Evolutionary conservation across 352 stramenopile genomes (phyloP), one percentile per base, ranked within the genome.

Genomic region (Pythium chondricola): DNA sequence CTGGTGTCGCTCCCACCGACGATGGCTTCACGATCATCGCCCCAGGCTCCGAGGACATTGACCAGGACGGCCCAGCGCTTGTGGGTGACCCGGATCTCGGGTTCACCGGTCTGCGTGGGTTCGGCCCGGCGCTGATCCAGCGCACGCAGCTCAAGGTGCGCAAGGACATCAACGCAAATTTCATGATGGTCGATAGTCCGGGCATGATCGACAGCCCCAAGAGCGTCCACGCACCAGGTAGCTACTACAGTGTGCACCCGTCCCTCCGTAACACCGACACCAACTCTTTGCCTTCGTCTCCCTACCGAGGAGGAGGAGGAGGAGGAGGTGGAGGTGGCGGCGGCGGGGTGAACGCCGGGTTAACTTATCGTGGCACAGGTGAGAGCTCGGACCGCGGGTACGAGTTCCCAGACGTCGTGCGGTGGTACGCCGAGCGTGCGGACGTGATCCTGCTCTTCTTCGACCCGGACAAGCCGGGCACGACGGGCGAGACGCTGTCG

Each of bases 391-490:
- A 93, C 63, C 78, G 95, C 33, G 97, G 95, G 36, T 99, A 99
- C 69, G 94, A 99, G 67, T 99, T 99, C 71, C 84, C 95, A 0
- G 77, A 96, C 46, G 95, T 98, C 17, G 88, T 98, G 33, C 79
- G 85, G 47, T 99, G 97, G 97, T 99, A 99, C 67, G 96, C 97
- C 4, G 95, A 99, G 67, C 83, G 97, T 35, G 96, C 97, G 4
- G 97, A 99, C 63, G 95, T 99, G 45, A 98, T 99, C 44, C 65
- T 99, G 53, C 81, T 99, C 5, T 99, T 99, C 68, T 99, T 99
- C 63, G 97, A 99, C 77, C 97, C 97, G 4, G 97, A 99, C 63
- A 99, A 99, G 65, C 93, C 93, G 0, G 97, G 97, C 16, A 99
- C 97, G 8, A 99, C 97, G 0, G 97, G 97, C 17, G 97, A 99